These are phyloP conservation scores for Umbelopsis isabellina DNA, from an alignment of 192 early-diverging fungal species.

Conservation along the genomic window DNA sequence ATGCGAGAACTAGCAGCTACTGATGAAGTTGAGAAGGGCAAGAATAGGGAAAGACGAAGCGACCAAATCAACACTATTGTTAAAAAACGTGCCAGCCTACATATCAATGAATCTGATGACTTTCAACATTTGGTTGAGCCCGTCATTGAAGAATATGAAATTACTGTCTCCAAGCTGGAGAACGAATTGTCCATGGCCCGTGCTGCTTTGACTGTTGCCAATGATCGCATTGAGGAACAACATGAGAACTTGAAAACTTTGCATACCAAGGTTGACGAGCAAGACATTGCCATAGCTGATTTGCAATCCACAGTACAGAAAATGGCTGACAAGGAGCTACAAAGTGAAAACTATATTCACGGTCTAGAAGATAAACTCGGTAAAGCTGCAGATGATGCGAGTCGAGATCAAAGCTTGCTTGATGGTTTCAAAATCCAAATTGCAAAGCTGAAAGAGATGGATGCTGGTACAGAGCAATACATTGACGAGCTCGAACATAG, in stretches of 20 bases:
- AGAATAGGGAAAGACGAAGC: slow-evolving; percentile 3
- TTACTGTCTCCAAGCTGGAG: slow-evolving; percentile 65
- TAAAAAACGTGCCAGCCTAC: not conserved
- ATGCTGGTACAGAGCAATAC: slow-evolving; percentile 43
- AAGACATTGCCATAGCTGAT: slow-evolving; percentile 44
- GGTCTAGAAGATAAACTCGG: slow-evolving; percentile 41
- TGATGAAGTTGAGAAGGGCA: slow-evolving; percentile 1
- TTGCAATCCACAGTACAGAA: slow-evolving; percentile 44
- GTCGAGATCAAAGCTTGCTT: slow-evolving; percentile 37
- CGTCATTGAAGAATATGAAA: slow-evolving; percentile 74
- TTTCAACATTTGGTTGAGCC: slow-evolving; percentile 63
- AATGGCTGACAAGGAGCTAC: slow-evolving; percentile 45
- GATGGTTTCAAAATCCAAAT: slow-evolving; percentile 41
- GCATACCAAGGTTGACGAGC: slow-evolving; percentile 15
- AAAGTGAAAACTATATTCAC: slow-evolving; percentile 47
- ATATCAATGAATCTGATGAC: not conserved
- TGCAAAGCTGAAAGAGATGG: slow-evolving; percentile 56
- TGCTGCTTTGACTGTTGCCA: slow-evolving; percentile 58
- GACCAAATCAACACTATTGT: slow-evolving; percentile 7
- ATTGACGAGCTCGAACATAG: slow-evolving; percentile 42
- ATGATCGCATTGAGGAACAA: slow-evolving; percentile 57
- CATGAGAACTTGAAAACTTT: slow-evolving; percentile 54
- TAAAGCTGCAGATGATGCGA: slow-evolving; percentile 26
- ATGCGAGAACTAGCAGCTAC: not conserved
- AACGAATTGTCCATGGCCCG: slow-evolving; percentile 57